Evolutionary conservation across 805 yeast species (phyloP).

Genomic region (Huiozyma sinensis): DNA sequence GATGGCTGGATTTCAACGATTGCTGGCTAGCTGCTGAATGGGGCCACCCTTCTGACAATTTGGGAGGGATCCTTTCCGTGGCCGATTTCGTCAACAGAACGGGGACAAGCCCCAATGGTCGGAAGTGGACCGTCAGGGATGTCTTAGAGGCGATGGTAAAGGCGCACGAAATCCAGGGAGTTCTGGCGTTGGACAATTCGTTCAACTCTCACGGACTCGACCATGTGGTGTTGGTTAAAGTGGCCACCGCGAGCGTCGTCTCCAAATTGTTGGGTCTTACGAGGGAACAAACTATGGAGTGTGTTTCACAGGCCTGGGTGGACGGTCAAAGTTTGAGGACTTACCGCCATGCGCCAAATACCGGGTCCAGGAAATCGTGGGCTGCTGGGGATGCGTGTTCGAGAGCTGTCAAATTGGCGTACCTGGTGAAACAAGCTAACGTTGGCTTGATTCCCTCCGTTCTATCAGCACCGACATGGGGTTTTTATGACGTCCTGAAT

Average conservation of each 20-base stretch:
- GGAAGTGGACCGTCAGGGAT: constrained; percentile 37
- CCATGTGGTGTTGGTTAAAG: constrained; percentile 48
- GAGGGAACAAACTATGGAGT: constrained; percentile 43
- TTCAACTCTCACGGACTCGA: constrained; percentile 50
- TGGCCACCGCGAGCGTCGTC: constrained; percentile 52
- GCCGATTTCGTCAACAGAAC: constrained; percentile 45
- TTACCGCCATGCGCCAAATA: constrained; percentile 55
- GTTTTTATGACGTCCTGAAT: constrained; percentile 52
- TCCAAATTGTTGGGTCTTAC: constrained; percentile 42
- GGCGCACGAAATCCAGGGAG: constrained; percentile 56
- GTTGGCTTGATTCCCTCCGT: constrained; percentile 47
- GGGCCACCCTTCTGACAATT: constrained; percentile 57
- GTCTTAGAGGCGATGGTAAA: constrained; percentile 48
- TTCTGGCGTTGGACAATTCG: constrained; percentile 48
- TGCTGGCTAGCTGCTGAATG: constrained; percentile 64
- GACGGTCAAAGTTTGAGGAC: constrained; percentile 52
- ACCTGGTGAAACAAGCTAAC: constrained; percentile 38
- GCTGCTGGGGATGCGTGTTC: constrained; percentile 58
- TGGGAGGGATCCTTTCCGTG: constrained; percentile 49
- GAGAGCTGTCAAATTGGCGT: constrained; percentile 47
- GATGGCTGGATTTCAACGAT: constrained; percentile 55
- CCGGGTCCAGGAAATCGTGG: constrained; percentile 55
- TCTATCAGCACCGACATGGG: constrained; percentile 49
- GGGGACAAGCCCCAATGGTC: constrained; percentile 29
- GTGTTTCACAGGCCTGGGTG: constrained; percentile 49